Conservation (phyloP, 1,139 yeast species). For the Suhomyces ambrosiae region DNA sequence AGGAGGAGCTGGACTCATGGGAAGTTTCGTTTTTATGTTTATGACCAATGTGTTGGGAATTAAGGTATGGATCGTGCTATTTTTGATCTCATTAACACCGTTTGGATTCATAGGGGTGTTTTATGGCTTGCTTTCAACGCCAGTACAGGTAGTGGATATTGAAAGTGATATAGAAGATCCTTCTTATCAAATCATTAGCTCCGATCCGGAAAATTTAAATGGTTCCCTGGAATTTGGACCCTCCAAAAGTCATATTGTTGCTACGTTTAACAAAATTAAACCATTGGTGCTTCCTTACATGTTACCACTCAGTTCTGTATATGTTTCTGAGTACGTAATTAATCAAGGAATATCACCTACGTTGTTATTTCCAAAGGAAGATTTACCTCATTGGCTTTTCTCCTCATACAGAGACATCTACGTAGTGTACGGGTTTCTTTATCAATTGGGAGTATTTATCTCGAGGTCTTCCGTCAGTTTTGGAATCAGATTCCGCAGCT, state of each 20-base stretch:
- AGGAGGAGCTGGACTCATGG: conserved; percentile 90
- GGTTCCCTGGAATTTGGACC: background rate
- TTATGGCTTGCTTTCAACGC: conserved; percentile 29
- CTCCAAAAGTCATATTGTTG: conserved; percentile 25
- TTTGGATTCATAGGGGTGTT: conserved; percentile 36
- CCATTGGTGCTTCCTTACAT: conserved; percentile 69
- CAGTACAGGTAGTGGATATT: conserved; percentile 1
- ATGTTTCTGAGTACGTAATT: conserved; percentile 82
- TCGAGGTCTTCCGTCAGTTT: conserved; percentile 81
- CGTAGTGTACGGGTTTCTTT: conserved; percentile 89
- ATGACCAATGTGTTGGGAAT: conserved; percentile 41
- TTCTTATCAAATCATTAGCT: conserved; percentile 7
- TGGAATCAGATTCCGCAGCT: conserved; percentile 55
- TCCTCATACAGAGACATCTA: conserved; percentile 77
- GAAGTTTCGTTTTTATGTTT: conserved; percentile 56
- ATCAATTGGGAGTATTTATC: conserved; percentile 89
- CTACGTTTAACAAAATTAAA: conserved; percentile 46
- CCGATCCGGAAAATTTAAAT: background rate
- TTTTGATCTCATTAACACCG: conserved; percentile 40
- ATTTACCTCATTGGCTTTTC: conserved; percentile 63
- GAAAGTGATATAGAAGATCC: background rate
- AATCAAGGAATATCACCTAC: conserved; percentile 94
- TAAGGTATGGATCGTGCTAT: conserved; percentile 32
- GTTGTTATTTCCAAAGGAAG: conserved; percentile 68
- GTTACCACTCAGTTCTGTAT: conserved; percentile 82